A percentile compares a stretch with the other conserved stretches of the same genome.
Evolutionary conservation across 257 asterid genomes (phyloP).

Genomic region (Solanum rostratum): DNA sequence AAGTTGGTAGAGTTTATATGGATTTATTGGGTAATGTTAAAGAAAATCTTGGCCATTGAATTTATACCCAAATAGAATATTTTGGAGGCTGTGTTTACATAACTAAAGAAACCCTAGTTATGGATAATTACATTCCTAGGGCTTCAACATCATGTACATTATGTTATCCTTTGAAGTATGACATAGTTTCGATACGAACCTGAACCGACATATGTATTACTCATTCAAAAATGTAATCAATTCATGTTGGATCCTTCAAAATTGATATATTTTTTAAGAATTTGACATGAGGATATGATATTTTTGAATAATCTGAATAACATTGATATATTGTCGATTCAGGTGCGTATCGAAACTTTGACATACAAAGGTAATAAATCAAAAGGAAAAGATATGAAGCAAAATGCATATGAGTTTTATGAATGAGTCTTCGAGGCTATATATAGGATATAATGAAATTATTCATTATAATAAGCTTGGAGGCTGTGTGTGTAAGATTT

Average conservation of each 20-base stretch:
- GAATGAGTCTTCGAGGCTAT: neutral
- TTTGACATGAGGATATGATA: neutral
- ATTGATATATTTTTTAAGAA: no score
- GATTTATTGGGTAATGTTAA: neutral
- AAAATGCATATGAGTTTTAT: neutral
- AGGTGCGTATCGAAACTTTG: neutral
- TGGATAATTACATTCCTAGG: neutral
- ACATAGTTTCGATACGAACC: neutral
- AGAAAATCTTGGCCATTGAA: neutral
- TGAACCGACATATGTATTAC: neutral
- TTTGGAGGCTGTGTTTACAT: neutral
- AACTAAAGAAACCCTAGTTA: neutral
- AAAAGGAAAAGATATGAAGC: neutral
- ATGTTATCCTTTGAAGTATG: neutral
- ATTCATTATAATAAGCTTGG: neutral
- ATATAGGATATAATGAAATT: neutral
- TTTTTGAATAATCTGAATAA: neutral
- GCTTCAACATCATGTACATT: no score
- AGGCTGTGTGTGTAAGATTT: neutral
- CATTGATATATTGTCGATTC: neutral
- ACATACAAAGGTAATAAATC: neutral
- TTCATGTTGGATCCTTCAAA: no score
- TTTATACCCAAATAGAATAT: neutral
- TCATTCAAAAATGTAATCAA: no score
- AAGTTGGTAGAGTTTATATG: neutral